phyloP scores from a whole-genome alignment of 352 stramenopile species.

The Pelagophyceae sp. region DNA sequence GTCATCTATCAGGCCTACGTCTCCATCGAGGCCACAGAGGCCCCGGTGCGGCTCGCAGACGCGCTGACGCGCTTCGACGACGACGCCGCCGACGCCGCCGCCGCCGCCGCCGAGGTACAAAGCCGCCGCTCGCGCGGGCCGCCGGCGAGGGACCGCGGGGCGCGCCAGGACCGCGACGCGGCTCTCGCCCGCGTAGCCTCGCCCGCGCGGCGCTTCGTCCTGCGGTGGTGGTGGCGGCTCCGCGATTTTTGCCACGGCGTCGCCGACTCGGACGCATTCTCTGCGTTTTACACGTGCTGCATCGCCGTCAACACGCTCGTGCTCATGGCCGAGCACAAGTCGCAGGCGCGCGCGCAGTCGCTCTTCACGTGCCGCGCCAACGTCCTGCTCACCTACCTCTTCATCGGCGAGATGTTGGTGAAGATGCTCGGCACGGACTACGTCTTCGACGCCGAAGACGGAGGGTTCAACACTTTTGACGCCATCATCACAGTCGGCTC shows the following conservation, averaged over 20 bases:
- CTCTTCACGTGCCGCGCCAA: conserved; percentile 34
- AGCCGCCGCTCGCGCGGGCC: background rate
- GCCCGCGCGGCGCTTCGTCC: background rate
- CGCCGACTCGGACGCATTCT: conserved; percentile 28
- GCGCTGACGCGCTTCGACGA: background rate
- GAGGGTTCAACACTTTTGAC: conserved; percentile 60
- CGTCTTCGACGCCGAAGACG: conserved; percentile 47
- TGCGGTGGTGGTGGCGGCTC: conserved; percentile 10
- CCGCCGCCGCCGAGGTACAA: background rate
- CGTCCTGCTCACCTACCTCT: conserved; percentile 49
- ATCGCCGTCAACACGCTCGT: conserved; percentile 71
- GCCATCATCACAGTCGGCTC: conserved; percentile 41
- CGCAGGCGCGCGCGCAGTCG: conserved; percentile 47
- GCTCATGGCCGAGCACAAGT: conserved; percentile 65
- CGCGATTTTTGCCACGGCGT: conserved; percentile 20
- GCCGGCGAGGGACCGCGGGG: too few relatives aligned
- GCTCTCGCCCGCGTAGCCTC: background rate
- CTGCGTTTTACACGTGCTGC: conserved; percentile 44
- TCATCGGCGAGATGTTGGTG: conserved; percentile 56
- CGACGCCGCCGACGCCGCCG: background rate
- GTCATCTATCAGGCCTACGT: conserved; percentile 77
- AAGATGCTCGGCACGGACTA: conserved; percentile 70
- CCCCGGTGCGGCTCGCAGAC: background rate
- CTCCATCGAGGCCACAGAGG: conserved; percentile 5
- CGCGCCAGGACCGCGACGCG: conserved; percentile 21